Percentiles rank a stretch among this genome's conserved stretches.
These are phyloP conservation scores for Anthoceros angustus DNA, from an alignment of 225 moss, liverwort and hornwort species.

Conservation along the genomic window DNA sequence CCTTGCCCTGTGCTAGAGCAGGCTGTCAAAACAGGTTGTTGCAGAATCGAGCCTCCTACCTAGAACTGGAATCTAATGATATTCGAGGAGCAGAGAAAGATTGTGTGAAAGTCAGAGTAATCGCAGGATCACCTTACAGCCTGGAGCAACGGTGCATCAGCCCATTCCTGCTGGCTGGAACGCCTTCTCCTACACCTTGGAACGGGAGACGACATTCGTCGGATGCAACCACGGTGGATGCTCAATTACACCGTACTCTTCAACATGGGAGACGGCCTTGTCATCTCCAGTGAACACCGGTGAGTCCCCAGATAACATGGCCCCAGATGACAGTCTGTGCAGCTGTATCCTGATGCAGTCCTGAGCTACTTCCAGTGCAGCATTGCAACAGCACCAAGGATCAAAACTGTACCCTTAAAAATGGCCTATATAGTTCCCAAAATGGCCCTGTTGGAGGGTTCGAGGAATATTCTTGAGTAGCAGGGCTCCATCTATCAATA, in stretches of 20 bases:
- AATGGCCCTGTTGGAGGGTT: too few relatives aligned
- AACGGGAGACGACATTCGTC: slow-evolving; percentile 35
- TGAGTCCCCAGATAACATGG: too few relatives aligned
- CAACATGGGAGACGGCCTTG: slow-evolving; percentile 52
- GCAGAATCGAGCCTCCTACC: slow-evolving; percentile 68
- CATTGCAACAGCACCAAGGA: too few relatives aligned
- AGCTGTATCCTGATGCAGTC: too few relatives aligned
- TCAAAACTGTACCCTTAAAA: too few relatives aligned
- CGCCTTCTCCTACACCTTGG: slow-evolving; percentile 49
- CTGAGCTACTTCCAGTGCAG: too few relatives aligned
- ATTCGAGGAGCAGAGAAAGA: slow-evolving; percentile 43
- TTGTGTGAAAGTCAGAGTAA: slow-evolving; percentile 59
- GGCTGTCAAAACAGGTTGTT: neutral
- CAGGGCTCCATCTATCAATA: too few relatives aligned
- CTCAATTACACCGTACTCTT: slow-evolving; percentile 58
- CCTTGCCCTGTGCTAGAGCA: neutral
- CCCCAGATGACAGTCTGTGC: too few relatives aligned
- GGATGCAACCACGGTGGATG: slow-evolving; percentile 19
- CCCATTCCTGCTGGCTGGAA: slow-evolving; percentile 72
- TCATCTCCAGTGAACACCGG: slow-evolving; percentile 16
- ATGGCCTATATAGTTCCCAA: too few relatives aligned
- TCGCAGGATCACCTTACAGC: slow-evolving; percentile 68
- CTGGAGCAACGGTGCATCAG: slow-evolving; percentile 45
- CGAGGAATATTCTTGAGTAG: too few relatives aligned
- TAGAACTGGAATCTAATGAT: slow-evolving; percentile 53